These are phyloP conservation scores for Podila epigama DNA, from an alignment of 192 early-diverging fungal species.

Conservation along the genomic window DNA sequence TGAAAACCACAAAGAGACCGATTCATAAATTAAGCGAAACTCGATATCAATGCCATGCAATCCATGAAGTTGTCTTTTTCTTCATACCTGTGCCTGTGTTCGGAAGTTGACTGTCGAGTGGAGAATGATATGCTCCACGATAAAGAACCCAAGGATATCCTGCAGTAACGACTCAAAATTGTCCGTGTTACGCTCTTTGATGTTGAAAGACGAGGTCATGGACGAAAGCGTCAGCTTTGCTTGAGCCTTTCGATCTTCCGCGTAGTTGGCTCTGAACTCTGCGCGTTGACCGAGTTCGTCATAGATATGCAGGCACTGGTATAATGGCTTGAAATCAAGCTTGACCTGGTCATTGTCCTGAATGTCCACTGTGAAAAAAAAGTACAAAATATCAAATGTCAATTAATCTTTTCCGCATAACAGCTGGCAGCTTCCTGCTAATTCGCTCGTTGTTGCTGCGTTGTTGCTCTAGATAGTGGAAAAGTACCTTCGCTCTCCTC, in stretches of 20 bases:
- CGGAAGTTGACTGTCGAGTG: constrained; percentile 91
- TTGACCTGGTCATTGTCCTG: constrained; percentile 74
- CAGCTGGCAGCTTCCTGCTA: too few species aligned
- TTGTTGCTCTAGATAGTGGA: too few species aligned
- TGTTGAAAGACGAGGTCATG: constrained; percentile 64
- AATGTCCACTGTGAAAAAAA: constrained; percentile 58
- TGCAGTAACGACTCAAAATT: constrained; percentile 79
- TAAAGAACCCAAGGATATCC: constrained; percentile 96
- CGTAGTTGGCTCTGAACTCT: constrained; percentile 87
- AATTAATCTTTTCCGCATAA: neutral
- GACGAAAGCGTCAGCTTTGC: constrained; percentile 82
- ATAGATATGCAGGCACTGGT: constrained; percentile 96
- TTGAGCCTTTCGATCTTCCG: constrained; percentile 91
- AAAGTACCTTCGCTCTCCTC: constrained; percentile 80
- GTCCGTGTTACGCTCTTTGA: constrained; percentile 70
- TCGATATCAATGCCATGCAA: too few species aligned
- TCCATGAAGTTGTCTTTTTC: neutral
- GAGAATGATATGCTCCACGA: constrained; percentile 90
- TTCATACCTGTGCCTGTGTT: constrained; percentile 69
- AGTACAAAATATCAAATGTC: neutral
- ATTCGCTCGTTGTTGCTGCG: too few species aligned
- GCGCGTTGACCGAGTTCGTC: constrained; percentile 88
- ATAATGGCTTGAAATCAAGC: constrained; percentile 94
- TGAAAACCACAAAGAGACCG: neutral
- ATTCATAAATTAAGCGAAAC: too few species aligned